Evolutionary conservation across 1,284 basidiomycete species (phyloP), one percentile per base, ranked within the genome.

Genomic region (Naganishia albida): DNA sequence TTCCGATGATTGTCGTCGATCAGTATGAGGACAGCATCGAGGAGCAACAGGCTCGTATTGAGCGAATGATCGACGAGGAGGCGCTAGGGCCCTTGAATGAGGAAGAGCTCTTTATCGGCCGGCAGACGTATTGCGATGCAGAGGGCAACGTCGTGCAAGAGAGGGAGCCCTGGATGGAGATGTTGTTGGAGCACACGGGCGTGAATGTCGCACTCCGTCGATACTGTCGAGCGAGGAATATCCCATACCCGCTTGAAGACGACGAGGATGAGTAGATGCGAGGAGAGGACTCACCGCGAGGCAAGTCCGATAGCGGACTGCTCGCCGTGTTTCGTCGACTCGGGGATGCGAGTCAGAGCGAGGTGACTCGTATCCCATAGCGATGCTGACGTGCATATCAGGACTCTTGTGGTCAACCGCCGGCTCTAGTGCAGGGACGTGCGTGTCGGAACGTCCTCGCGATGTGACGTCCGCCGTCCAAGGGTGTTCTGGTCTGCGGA

Each of bases 141-240:
- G 30, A 38, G 43, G 43, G 28, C 15, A 13, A 1, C 2, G 28
- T 57, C 25, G 43, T 48, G 8, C 6, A 23, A 16, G 1, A 1
- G 23, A 72, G 78, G 44, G 76, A 77, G 16, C 86, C 85, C 39
- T 87, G 87, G 85, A 78, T 89, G 75, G 81, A 82, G 55, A 81
- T 85, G 71, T 81, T 87, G 40, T 80, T 8, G 43, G 25, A 34
- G 43, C 7, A 48, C 26, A 30, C 26, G 6, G 43, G 55, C 13
- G n/a, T 57, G 46, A 48, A 12, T 48, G 20, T 25, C 15, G 46
- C 8, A n/a, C n/a, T n/a, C n/a, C n/a, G n/a, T n/a, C n/a, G n/a
- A n/a, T 34, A 48, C 28, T 57, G 43, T n/a, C 6, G 38, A 16
- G 52, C 39, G 25, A 23, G n/a, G 52, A 20, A 20, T 1, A 7